Base-by-base conservation (phyloP, 352 stramenopile species). In the Globisporangium irregulare region DNA sequence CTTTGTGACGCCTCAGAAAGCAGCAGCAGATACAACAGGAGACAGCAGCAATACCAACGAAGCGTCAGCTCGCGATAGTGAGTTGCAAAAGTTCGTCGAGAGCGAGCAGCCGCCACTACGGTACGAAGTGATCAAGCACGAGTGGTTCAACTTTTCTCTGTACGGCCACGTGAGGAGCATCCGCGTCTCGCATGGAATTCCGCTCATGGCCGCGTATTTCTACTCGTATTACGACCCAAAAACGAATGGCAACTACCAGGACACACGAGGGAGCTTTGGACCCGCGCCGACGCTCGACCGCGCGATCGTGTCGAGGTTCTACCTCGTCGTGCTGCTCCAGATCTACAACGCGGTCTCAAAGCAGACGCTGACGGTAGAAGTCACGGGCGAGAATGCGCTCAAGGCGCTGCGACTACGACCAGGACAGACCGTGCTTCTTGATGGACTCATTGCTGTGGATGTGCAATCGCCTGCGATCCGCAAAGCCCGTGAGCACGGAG, bases 221-320 rank as follows among this genome's bases (percentile, higher is more conserved):
- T 78, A 86, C 64, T 71, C 83, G 15, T 90, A 91, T 59, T 91
- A 91, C 68, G 78, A 90, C 38, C 67, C 76, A 0, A 89, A 87
- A 56, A 89, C 78, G 12, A 80, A 85, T 61, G 64, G 43, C 15
- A 46, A 12, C 27, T 51, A 51, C 6, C 75, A 78, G 51, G 61
- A 56, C 12, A 60, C 63, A 5, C 48, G 63, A 4, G 61, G 57
- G 18, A 61, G 64, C 6, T 24, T 51, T 51, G 62, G 66, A 29
- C 56, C 67, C 15, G 38, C 68, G 8, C 78, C 70, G 10, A 66
- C 72, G 8, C 66, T 86, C 27, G 71, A 89, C 24, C 76, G 72
- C 25, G 75, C 78, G 1, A 84, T 89, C 14, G 72, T 91, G n/a
- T 87, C 79, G 22, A 85, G 78, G 64, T 91, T 80, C 58, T 86